These are phyloP conservation scores for Phytophthora brassicae DNA, from an alignment of 352 stramenopile species.

Conservation along the genomic window DNA sequence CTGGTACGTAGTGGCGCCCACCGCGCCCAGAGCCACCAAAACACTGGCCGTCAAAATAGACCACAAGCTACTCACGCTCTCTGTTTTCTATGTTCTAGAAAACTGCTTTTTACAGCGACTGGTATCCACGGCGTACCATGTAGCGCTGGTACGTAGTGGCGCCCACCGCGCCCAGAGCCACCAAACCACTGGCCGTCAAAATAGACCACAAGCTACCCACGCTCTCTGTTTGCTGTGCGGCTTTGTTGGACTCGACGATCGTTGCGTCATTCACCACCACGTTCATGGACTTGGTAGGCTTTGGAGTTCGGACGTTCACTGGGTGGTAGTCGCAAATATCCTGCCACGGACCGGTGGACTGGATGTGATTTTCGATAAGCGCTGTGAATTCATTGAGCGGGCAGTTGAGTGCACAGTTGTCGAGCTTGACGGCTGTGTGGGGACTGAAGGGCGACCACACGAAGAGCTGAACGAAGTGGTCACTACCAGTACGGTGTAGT, in stretches of 20 bases:
- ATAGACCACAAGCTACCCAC: slow-evolving; percentile 33
- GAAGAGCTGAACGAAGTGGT: slow-evolving; percentile 65
- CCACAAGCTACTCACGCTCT: slow-evolving; percentile 26
- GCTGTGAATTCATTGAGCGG: slow-evolving; percentile 55
- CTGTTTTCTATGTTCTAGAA: not conserved
- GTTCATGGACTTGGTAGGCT: slow-evolving; percentile 29
- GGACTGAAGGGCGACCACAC: slow-evolving; percentile 67
- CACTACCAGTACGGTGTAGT: slow-evolving; percentile 40
- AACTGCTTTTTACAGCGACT: slow-evolving; percentile 32
- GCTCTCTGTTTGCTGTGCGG: not conserved
- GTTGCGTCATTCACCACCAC: slow-evolving; percentile 30
- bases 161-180: slow-evolving; percentile 41
- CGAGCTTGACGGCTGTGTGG: slow-evolving; percentile 57
- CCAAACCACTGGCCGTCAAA: slow-evolving; percentile 37
- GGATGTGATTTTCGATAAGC: slow-evolving; percentile 59
- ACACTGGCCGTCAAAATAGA: slow-evolving; percentile 37
- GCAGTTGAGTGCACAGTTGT: slow-evolving; percentile 59
- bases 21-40: slow-evolving; percentile 40
- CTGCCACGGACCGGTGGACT: slow-evolving; percentile 64
- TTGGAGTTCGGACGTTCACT: slow-evolving; percentile 34
- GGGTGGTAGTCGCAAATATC: slow-evolving; percentile 76
- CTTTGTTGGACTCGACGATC: slow-evolving; percentile 23
- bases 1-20: slow-evolving; percentile 47
- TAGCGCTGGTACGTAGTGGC: slow-evolving; percentile 49
- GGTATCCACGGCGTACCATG: slow-evolving; percentile 45